Base-by-base conservation (phyloP, 2,329 filamentous ascomycete species). In the Aaosphaeria arxii region DNA sequence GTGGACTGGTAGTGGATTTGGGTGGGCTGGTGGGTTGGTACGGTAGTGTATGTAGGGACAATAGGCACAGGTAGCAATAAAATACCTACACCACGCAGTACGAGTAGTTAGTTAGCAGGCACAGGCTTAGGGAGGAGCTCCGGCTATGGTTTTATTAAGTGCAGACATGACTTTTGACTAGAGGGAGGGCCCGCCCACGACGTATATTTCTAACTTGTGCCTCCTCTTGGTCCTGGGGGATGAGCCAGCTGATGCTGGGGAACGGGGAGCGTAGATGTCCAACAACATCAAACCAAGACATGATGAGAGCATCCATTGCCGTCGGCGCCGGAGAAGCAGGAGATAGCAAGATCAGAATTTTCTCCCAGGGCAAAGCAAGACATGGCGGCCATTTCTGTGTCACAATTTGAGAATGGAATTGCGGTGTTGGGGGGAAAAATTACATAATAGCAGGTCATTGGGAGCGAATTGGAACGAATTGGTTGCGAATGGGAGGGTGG, bases 371-470 rank as follows among this genome's bases (percentile, higher is more conserved):
- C 17, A 24, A 24, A 24, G 17, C 41, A 45, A 55, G 43, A 29
- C 48, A 55, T 40, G 49, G 49, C 51, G 46, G 49, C 52, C 40
- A 24, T 38, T 50, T 43, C 52, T 65, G 64, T 64, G 58, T 56
- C 57, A 66, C 53, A 54, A 48, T 55, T 59, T 52, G 53, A 48
- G 32, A 43, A 56, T 55, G 54, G 63, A 59, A 59, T 59, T 58
- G 53, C 54, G 55, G 55, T 51, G 54, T 57, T 60, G 9, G 49
- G 57, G 53, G 53, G 54, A 53, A 55, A 45, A 61, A 61, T 69
- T 69, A 69, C 60, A 56, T 69, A 69, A 69, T 69, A 61, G 63
- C 55, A 61, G 49, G 41, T 40, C 36, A 44, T 45, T 45, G 51
- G 55, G 51, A 61, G 49, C 42, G 40, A 35, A 44, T 45, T 45